phyloP scores from a whole-genome alignment of 495 filamentous ascomycete genomes.

The Hypoxylon subgilvum region DNA sequence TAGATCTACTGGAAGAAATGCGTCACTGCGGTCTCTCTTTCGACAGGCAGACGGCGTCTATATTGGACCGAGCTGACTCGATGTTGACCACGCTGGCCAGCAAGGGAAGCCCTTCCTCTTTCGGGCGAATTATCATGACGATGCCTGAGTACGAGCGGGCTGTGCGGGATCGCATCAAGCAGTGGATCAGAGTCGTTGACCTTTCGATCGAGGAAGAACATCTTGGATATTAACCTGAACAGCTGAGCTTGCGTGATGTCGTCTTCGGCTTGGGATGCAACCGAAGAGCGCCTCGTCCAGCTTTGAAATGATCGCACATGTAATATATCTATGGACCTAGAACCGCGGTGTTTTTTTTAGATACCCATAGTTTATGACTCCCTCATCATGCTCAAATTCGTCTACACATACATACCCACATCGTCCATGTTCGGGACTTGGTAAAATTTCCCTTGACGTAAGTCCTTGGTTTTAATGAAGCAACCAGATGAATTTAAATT shows the following conservation, averaged over 20 bases:
- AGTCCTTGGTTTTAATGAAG: too few species aligned
- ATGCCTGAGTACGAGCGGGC: slow-evolving; percentile 48
- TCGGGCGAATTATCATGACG: slow-evolving; percentile 42
- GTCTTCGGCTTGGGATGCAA: neutral
- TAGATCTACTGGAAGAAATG: slow-evolving; percentile 77
- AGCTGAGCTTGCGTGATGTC: neutral
- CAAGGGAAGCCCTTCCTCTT: slow-evolving; percentile 34
- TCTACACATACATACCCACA: too few species aligned
- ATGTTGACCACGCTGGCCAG: slow-evolving; percentile 7
- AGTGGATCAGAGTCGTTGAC: slow-evolving; percentile 31
- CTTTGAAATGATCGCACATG: neutral
- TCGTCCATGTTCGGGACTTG: too few species aligned
- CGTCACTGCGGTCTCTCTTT: slow-evolving; percentile 68
- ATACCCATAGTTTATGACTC: too few species aligned
- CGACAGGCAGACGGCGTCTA: slow-evolving; percentile 58
- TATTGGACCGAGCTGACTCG: slow-evolving; percentile 51
- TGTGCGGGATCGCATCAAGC: slow-evolving; percentile 26
- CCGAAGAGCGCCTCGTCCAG: neutral
- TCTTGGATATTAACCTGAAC: slow-evolving; percentile 7
- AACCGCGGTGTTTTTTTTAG: too few species aligned
- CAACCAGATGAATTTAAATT: too few species aligned
- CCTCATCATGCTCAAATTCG: too few species aligned
- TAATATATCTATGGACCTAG: too few species aligned
- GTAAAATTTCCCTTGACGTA: too few species aligned
- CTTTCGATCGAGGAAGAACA: slow-evolving; percentile 23